Percentiles rank a stretch among this genome's conserved stretches.
Conservation (phyloP, 768 basidiomycete species). For the Thelephora aurantiotincta region DNA sequence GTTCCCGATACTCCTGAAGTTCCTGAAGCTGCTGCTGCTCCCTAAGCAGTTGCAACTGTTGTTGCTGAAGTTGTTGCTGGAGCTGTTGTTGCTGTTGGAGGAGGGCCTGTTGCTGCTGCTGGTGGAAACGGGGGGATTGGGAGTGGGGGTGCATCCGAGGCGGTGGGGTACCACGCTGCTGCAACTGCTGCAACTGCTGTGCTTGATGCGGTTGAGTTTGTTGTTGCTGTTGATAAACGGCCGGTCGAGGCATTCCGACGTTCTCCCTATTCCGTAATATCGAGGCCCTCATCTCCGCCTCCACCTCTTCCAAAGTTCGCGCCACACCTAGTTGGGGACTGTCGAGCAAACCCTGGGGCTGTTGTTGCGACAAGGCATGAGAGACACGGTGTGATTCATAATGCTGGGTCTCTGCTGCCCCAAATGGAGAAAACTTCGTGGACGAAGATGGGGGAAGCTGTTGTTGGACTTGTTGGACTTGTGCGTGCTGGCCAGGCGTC, state of each 20-base stretch:
- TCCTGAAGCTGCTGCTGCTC: slow-evolving; percentile 18
- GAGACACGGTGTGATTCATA: slow-evolving; percentile 1
- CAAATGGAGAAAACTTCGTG: slow-evolving; percentile 10
- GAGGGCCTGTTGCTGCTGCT: slow-evolving; percentile 57
- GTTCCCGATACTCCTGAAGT: slow-evolving; percentile 38
- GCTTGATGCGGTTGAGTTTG: slow-evolving; percentile 22
- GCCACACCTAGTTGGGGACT: slow-evolving; percentile 14
- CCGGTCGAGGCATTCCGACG: slow-evolving; percentile 6
- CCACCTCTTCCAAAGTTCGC: slow-evolving; percentile 69
- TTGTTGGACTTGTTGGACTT: slow-evolving; percentile 10
- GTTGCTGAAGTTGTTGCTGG: slow-evolving; percentile 33
- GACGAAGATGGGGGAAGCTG: slow-evolving; percentile 12
- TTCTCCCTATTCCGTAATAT: slow-evolving; percentile 22
- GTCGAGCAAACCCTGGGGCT: slow-evolving; percentile 8
- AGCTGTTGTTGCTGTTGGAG: slow-evolving; percentile 58
- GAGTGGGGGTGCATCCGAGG: slow-evolving; percentile 62
- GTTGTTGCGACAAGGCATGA: slow-evolving; percentile 17
- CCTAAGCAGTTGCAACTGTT: slow-evolving; percentile 15
- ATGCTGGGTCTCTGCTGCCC: slow-evolving; percentile 3
- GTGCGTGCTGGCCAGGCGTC: slow-evolving; percentile 14
- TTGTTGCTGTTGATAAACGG: slow-evolving; percentile 17
- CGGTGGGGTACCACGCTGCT: slow-evolving; percentile 46
- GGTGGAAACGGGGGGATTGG: slow-evolving; percentile 69
- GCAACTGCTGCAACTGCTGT: slow-evolving; percentile 28
- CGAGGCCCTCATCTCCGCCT: slow-evolving; percentile 62